Evolutionary conservation across 306 rosid species (phyloP), one percentile per base, ranked within the genome.

Genomic region (Cicer judaicum): DNA sequence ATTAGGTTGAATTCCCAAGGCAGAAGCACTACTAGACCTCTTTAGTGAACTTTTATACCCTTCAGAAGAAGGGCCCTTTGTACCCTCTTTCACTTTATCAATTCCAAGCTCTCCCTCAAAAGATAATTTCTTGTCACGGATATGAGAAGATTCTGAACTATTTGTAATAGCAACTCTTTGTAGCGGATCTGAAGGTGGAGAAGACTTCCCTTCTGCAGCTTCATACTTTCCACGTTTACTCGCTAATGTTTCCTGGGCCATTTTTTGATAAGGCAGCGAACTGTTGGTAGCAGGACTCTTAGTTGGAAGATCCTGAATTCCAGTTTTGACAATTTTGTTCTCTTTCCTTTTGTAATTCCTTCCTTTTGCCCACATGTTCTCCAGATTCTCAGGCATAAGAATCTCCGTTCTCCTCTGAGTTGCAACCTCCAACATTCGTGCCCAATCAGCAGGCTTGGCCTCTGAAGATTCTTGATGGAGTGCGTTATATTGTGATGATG

Each of bases 351-450:
- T 92, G 78, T 95, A 95, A 68, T 95, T 85, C 73, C 89, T 88
- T 82, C 99, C 99, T 79, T 92, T 95, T n/a, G 99, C 81, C 99
- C 99, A 95, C 98, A 95, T 82, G 84, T 95, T 95, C 80, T 95
- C 99, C 21, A 95, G 97, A 88, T 95, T 95, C 89, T 95, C 98
- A 47, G 99, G 98, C 87, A 85, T 80, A 72, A 92, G 99, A 87
- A 90, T 91, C 72, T 92, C 97, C 79, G 98, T 89, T 84, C 98
- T 92, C 80, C 96, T 86, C 83, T 95, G 95, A 62, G 96, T 92
- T 34, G 86, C 98, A 69, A 84, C 98, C 64, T 95, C 90, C 83
- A 95, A 83, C 73, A 70, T 67, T 53, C 83, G 88, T 61, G 92
- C 98, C 99, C 99, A 92, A 68, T 88, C 96, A 77, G 92, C 91